Conservation (phyloP, 2,329 filamentous ascomycete species). For the Pyrenochaeta sp. region DNA sequence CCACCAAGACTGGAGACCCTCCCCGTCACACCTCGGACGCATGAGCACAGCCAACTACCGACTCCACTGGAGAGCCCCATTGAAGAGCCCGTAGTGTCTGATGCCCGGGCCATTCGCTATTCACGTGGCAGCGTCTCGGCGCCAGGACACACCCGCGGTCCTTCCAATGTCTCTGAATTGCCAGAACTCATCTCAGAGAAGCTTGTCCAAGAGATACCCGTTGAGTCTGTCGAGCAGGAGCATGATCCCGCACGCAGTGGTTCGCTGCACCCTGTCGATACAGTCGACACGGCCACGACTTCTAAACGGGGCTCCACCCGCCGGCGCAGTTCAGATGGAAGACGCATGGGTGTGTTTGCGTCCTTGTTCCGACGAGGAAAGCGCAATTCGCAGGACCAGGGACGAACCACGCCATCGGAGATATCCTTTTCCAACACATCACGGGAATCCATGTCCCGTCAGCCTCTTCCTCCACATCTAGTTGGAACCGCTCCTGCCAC, state of each 20-base stretch:
- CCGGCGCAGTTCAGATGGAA: conserved; percentile 46
- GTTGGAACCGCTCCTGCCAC: conserved; percentile 49
- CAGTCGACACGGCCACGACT: conserved; percentile 38
- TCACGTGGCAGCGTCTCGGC: conserved; percentile 58
- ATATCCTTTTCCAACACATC: conserved; percentile 83
- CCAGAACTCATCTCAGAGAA: conserved; percentile 59
- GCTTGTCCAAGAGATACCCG: conserved; percentile 36
- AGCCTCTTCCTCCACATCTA: conserved; percentile 61
- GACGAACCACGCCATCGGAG: conserved; percentile 70
- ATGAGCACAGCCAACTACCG: conserved; percentile 39
- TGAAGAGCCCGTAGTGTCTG: conserved; percentile 59
- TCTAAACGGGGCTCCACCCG: conserved; percentile 35
- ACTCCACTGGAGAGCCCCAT: conserved; percentile 53
- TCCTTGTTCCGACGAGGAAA: conserved; percentile 75
- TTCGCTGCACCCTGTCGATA: conserved; percentile 43
- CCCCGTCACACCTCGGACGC: conserved; percentile 24
- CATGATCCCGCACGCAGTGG: conserved; percentile 42
- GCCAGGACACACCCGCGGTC: conserved; percentile 56
- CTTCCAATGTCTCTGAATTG: conserved; percentile 63
- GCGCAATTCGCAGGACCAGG: conserved; percentile 59
- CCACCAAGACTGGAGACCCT: conserved; percentile 25
- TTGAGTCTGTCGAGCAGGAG: conserved; percentile 54
- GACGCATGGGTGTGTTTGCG: conserved; percentile 46
- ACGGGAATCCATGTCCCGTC: conserved; percentile 79
- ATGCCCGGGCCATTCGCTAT: conserved; percentile 58